Percentiles rank a stretch among this genome's conserved stretches.
phyloP scores from a whole-genome alignment of 2,329 filamentous ascomycete genomes.

The Aspergillus versicolor region DNA sequence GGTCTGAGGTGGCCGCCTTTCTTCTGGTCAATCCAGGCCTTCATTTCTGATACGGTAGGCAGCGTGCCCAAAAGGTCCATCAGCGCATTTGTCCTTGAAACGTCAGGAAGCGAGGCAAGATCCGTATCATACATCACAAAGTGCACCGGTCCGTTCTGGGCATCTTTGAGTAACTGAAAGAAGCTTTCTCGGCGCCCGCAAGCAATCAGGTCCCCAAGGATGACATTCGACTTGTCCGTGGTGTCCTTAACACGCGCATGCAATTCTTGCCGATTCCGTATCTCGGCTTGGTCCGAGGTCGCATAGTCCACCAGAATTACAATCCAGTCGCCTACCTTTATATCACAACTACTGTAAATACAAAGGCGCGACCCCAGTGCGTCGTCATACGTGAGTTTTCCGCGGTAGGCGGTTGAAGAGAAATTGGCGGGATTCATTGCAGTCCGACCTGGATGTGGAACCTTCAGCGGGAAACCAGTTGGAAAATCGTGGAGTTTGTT shows the following conservation, averaged over 20 bases:
- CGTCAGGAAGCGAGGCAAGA: constrained; percentile 38
- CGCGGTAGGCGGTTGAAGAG: not conserved
- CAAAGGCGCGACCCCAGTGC: constrained; percentile 28
- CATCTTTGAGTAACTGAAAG: not conserved
- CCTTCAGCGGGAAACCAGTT: constrained; percentile 54
- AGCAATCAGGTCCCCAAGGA: constrained; percentile 30
- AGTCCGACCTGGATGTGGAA: constrained; percentile 38
- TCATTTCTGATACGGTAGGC: constrained; percentile 42
- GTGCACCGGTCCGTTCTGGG: constrained; percentile 4
- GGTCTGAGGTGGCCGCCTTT: constrained; percentile 23
- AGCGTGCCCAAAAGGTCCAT: constrained; percentile 39
- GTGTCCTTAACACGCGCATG: constrained; percentile 54
- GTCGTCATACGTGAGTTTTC: not conserved
- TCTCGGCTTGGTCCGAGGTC: too few relatives aligned
- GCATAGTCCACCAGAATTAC: constrained; percentile 26
- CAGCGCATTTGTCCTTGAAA: constrained; percentile 32
- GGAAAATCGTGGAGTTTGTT: constrained; percentile 54
- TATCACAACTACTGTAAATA: constrained; percentile 32
- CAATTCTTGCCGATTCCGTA: not conserved
- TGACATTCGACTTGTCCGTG: constrained; percentile 45
- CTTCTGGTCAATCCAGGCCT: constrained; percentile 40
- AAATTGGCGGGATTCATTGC: not conserved
- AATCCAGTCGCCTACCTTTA: constrained; percentile 57
- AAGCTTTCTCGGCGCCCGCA: not conserved
- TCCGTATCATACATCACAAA: constrained; percentile 37